These are phyloP conservation scores for Candida ficus DNA, from an alignment of 805 yeast species.

Conservation along the genomic window DNA sequence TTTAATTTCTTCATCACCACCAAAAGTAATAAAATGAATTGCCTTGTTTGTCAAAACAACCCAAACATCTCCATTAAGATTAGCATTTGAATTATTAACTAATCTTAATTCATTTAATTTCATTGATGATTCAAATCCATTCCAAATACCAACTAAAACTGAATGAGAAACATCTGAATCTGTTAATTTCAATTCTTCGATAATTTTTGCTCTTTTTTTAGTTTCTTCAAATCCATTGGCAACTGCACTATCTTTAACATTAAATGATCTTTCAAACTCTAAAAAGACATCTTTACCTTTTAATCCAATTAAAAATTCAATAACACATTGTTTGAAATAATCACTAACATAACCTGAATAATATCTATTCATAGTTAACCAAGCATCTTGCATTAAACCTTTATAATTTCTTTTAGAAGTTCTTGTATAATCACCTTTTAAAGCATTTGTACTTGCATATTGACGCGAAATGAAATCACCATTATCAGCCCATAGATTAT, in stretches of 20 bases:
- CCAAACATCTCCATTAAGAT: constrained; percentile 11
- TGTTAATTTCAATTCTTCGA: constrained; percentile 12
- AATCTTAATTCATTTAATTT: constrained; percentile 15
- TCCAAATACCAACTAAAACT: constrained; percentile 25
- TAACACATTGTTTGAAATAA: constrained; percentile 37
- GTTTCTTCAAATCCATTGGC: constrained; percentile 20
- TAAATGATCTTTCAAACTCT: constrained; percentile 34
- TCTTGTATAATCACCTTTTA: constrained; percentile 44
- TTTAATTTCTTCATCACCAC: constrained; percentile 14
- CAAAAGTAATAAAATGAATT: constrained; percentile 20
- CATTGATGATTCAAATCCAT: constrained; percentile 21
- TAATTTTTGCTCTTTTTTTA: constrained; percentile 20
- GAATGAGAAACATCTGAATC: constrained; percentile 14
- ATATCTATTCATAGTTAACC: constrained; percentile 36
- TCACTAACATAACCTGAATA: constrained; percentile 40
- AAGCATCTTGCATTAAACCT: constrained; percentile 39
- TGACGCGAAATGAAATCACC: constrained; percentile 63
- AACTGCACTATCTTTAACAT: constrained; percentile 20
- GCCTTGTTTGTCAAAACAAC: constrained; percentile 19
- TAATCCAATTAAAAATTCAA: constrained; percentile 37
- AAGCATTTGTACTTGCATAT: constrained; percentile 54
- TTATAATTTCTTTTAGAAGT: constrained; percentile 36
- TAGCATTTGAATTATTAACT: constrained; percentile 1
- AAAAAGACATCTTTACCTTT: constrained; percentile 32
- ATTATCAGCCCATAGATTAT: constrained; percentile 58